A percentile compares a stretch with the other conserved stretches of the same genome.
These are phyloP conservation scores for Penicillium verhagenii DNA, from an alignment of 495 filamentous ascomycete species.

Conservation along the genomic window DNA sequence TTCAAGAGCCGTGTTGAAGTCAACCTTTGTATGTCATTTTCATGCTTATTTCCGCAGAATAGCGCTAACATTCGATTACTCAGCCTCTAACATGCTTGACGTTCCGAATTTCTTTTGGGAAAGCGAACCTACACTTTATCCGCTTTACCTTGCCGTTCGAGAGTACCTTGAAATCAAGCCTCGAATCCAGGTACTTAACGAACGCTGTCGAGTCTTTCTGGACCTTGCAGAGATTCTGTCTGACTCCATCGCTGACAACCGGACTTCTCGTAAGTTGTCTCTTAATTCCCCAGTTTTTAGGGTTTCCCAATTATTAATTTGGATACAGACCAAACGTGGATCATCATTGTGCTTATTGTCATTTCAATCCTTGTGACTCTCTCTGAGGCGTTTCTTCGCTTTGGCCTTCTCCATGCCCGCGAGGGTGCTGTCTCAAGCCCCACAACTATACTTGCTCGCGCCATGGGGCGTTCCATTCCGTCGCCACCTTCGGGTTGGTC, in stretches of 20 bases:
- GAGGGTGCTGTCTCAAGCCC: conserved; percentile 21
- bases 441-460: conserved; percentile 19
- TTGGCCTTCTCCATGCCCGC: conserved; percentile 66
- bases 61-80: neutral
- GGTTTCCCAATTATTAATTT: neutral
- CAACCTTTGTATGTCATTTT: conserved; percentile 77
- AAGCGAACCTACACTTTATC: conserved; percentile 89
- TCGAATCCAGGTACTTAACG: conserved; percentile 92
- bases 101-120: conserved; percentile 99
- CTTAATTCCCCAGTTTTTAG: neutral
- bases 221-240: conserved; percentile 94
- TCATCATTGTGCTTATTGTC: conserved; percentile 92
- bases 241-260: conserved; percentile 88
- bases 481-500: conserved; percentile 17
- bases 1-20: conserved; percentile 96
- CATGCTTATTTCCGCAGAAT: too few species aligned
- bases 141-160: conserved; percentile 89
- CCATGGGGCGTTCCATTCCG: conserved; percentile 21
- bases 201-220: conserved; percentile 93
- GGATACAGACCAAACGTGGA: conserved; percentile 76
- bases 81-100: conserved; percentile 95
- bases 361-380: conserved; percentile 88
- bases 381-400: conserved; percentile 83
- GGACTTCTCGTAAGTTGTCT: conserved; percentile 73
- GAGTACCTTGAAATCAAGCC: conserved; percentile 98